These are phyloP conservation scores for Rhodotorula sp. DNA, from an alignment of 1,284 basidiomycete genomes.

Conservation along the genomic window DNA sequence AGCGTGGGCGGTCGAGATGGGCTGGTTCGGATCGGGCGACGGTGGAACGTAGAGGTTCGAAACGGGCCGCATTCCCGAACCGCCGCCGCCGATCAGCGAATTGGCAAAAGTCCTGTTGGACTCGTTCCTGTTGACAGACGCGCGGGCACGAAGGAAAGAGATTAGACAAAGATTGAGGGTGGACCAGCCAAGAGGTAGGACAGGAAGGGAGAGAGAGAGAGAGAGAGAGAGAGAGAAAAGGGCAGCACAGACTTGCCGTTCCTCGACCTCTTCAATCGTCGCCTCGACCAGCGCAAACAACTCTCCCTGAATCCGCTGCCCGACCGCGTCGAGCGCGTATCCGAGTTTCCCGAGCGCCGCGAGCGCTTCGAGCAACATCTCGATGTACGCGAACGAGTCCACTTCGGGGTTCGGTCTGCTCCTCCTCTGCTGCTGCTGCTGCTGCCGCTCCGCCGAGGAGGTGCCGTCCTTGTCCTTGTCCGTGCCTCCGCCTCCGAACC, in stretches of 20 bases:
- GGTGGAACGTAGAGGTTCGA: slow-evolving; percentile 29
- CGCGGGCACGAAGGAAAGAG: too few species aligned
- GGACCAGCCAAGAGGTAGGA: slow-evolving; percentile 29
- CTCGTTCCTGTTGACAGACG: slow-evolving; percentile 32
- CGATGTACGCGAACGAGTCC: slow-evolving; percentile 92
- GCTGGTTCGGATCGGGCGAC: slow-evolving; percentile 3
- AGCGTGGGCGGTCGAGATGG: background rate
- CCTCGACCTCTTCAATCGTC: slow-evolving; percentile 87
- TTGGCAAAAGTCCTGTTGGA: slow-evolving; percentile 18
- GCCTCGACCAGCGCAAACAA: slow-evolving; percentile 80
- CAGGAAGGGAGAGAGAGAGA: background rate
- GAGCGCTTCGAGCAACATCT: slow-evolving; percentile 87
- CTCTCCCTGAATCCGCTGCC: slow-evolving; percentile 80
- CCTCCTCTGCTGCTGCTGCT: slow-evolving; percentile 11
- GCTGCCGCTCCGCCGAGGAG: background rate
- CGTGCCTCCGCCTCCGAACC: background rate
- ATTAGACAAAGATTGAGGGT: slow-evolving; percentile 40
- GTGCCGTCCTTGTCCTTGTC: background rate
- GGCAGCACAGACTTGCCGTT: slow-evolving; percentile 58
- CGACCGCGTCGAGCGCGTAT: slow-evolving; percentile 75
- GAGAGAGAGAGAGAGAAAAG: slow-evolving; percentile 40
- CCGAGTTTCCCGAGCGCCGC: slow-evolving; percentile 87
- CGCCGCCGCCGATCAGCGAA: background rate
- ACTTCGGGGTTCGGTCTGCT: slow-evolving; percentile 70
- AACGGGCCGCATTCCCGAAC: slow-evolving; percentile 1